A percentile compares a stretch with the other conserved stretches of the same genome.
These are phyloP conservation scores for Ascomycota sp. DNA, from an alignment of 2,329 filamentous ascomycete genomes.

Conservation along the genomic window DNA sequence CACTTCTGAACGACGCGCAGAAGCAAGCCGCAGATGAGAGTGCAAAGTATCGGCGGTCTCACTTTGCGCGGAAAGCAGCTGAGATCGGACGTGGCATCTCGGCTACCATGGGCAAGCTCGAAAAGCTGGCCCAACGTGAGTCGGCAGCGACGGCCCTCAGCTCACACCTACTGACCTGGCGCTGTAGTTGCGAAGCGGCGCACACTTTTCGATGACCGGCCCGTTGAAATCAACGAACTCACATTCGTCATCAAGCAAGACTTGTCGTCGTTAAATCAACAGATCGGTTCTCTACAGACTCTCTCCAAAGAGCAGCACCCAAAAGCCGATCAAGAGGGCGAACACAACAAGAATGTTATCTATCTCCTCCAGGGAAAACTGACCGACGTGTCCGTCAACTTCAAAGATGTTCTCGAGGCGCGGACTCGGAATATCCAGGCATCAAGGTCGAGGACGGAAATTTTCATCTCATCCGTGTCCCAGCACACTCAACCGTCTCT, in stretches of 20 bases:
- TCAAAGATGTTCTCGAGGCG: constrained; percentile 93
- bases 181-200: constrained; percentile 70
- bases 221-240: constrained; percentile 90
- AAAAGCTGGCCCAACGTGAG: constrained; percentile 70
- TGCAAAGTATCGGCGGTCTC: constrained; percentile 45
- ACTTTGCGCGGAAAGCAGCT: constrained; percentile 81
- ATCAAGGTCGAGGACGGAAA: constrained; percentile 76
- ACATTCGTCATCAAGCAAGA: constrained; percentile 98
- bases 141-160: constrained; percentile 3
- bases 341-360: constrained; percentile 96
- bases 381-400: constrained; percentile 81
- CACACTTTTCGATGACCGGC: constrained; percentile 90
- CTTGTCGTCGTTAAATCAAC: constrained; percentile 60
- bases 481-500: constrained; percentile 50
- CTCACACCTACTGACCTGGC: constrained; percentile 2
- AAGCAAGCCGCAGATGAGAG: constrained; percentile 39
- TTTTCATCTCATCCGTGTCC: constrained; percentile 83
- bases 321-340: constrained; percentile 59
- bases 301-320: constrained; percentile 63
- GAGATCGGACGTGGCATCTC: constrained; percentile 85
- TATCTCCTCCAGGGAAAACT: constrained; percentile 79
- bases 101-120: constrained; percentile 82
- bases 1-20: constrained; percentile 55
- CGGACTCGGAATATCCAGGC: constrained; percentile 97
- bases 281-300: constrained; percentile 66